Evolutionary conservation across 257 asterid species (phyloP), one percentile per base, ranked within the genome.

Genomic region (Gentiana dahurica): DNA sequence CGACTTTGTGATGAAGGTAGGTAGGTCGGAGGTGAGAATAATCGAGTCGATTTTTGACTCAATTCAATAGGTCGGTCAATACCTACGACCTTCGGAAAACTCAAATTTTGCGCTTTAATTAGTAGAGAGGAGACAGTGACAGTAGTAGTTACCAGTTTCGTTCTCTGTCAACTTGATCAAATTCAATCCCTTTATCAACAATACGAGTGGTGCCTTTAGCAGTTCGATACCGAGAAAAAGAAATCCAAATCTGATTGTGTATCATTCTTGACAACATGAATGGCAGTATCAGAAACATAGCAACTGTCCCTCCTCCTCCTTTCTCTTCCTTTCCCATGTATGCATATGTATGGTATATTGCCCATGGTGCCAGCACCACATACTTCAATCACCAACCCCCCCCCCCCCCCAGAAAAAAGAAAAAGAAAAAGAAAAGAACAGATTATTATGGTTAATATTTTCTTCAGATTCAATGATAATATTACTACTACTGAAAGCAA

Each of bases 81-180:
- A 24, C 24, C 24, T 24, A 24, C 24, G 24, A 0, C 24, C 24
- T 24, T 24, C 1, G 0, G 24, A 24, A 24, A 24, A 24, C 1
- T 24, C 24, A 24, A 24, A 24, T 0, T 24, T 24, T 24, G 0
- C 24, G 24, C 24, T 24, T 24, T 24, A 24, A 24, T 24, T 24
- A 0, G 24, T 24, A 24, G 24, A 24, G 24, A 24, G 1, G 24
- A 24, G 24, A 24, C 24, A 24, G 24, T 24, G 24, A n/a, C n/a
- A n/a, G n/a, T n/a, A n/a, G n/a, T 24, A 24, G 24, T 24, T 46
- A 88, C 97, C 95, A 89, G 59, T 81, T 89, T 46, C 83, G 68
- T 71, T 89, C 97, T 36, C 97, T 48, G 35, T 86, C 97, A 48
- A 89, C 87, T 61, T 89, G 97, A 5, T 89, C 97, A 48, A 89